These are phyloP conservation scores for Halophytophthora batemanensis DNA, from an alignment of 352 stramenopile species.

Conservation along the genomic window DNA sequence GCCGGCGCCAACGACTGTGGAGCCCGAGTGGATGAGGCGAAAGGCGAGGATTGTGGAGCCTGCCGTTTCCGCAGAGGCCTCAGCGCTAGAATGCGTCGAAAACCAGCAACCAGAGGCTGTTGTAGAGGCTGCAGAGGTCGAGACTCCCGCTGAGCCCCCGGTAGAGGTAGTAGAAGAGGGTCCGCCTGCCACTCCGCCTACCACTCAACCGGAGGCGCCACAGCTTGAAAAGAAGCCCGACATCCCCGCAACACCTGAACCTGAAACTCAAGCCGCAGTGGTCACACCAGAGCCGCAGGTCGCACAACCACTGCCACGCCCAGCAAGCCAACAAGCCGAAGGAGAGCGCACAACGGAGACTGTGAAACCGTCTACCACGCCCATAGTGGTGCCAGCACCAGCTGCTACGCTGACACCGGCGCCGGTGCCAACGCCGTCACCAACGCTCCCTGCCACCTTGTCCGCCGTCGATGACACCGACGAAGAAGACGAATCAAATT, in stretches of 20 bases:
- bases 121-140: too few species aligned
- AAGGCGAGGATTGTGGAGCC: too few species aligned
- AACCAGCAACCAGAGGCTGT: too few species aligned
- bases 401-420: not conserved
- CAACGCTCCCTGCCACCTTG: constrained; percentile 4
- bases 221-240: too few species aligned
- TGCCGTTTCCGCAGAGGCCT: too few species aligned
- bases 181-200: too few species aligned
- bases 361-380: not conserved
- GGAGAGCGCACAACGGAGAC: constrained; percentile 22
- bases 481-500: constrained; percentile 3
- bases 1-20: not conserved
- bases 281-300: not conserved
- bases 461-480: not conserved
- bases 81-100: too few species aligned
- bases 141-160: too few species aligned
- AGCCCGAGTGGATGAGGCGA: not conserved
- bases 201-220: too few species aligned
- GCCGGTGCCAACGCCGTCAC: not conserved
- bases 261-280: not conserved
- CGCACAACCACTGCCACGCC: not conserved
- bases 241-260: too few species aligned
- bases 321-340: constrained; percentile 14
- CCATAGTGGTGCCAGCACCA: not conserved
- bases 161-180: too few species aligned